Evolutionary conservation across 768 basidiomycete species (phyloP).

Genomic region (Serendipita sp.): DNA sequence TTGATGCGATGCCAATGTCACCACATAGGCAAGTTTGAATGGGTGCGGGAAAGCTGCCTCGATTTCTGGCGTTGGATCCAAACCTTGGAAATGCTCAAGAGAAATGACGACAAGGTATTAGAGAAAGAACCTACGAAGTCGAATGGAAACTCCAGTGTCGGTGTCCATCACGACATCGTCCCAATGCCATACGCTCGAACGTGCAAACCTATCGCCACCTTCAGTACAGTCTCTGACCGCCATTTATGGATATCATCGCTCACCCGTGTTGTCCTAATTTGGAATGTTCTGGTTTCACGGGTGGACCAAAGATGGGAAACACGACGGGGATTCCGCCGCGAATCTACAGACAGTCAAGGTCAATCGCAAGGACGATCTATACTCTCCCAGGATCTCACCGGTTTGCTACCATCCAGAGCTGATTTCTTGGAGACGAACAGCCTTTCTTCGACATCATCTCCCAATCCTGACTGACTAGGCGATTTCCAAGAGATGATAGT

Average conservation of each 20-base stretch:
- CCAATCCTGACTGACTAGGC: slow-evolving; percentile 19
- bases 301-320: slow-evolving; percentile 82
- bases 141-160: slow-evolving; percentile 53
- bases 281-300: slow-evolving; percentile 45
- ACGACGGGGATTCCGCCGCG: slow-evolving; percentile 34
- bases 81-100: slow-evolving; percentile 25
- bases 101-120: not conserved
- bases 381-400: slow-evolving; percentile 31
- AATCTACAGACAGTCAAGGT: slow-evolving; percentile 14
- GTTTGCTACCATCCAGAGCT: slow-evolving; percentile 60
- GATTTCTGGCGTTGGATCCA: slow-evolving; percentile 48
- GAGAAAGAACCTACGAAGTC: slow-evolving; percentile 38
- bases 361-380: not conserved
- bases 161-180: slow-evolving; percentile 48
- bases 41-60: slow-evolving; percentile 37
- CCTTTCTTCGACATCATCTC: slow-evolving; percentile 35
- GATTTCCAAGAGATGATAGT: slow-evolving; percentile 78
- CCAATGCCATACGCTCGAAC: slow-evolving; percentile 59
- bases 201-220: slow-evolving; percentile 38
- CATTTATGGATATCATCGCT: not conserved
- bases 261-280: slow-evolving; percentile 70
- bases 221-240: not conserved
- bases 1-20: slow-evolving; percentile 57
- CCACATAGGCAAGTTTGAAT: slow-evolving; percentile 65
- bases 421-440: slow-evolving; percentile 75